phyloP scores from a whole-genome alignment of 2,329 filamentous ascomycete species.

The Periconia macrospinosa region DNA sequence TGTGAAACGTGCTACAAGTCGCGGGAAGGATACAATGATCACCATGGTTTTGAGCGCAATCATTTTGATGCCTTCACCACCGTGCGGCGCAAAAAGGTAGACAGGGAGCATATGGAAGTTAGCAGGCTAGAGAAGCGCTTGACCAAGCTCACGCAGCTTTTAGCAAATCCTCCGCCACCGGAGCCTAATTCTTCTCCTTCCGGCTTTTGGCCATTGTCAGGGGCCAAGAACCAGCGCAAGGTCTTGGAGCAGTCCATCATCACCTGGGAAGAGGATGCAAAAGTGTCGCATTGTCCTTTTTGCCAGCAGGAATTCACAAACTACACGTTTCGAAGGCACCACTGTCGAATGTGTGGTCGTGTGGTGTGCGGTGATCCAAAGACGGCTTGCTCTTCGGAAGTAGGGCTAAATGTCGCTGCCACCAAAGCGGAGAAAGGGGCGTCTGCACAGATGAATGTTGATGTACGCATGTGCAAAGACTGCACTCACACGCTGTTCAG shows the following conservation, averaged over 20 bases:
- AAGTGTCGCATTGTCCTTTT: slow-evolving; percentile 81
- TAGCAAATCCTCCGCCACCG: slow-evolving; percentile 70
- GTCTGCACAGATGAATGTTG: slow-evolving; percentile 66
- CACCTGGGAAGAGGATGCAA: slow-evolving; percentile 89
- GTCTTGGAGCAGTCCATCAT: slow-evolving; percentile 88
- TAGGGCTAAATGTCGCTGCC: slow-evolving; percentile 75
- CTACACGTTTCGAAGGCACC: slow-evolving; percentile 90
- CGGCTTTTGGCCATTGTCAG: slow-evolving; percentile 60
- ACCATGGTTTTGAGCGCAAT: slow-evolving; percentile 70
- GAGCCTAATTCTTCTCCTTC: slow-evolving; percentile 58
- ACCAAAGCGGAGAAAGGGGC: slow-evolving; percentile 52
- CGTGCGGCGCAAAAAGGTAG: slow-evolving; percentile 75
- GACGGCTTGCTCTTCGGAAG: slow-evolving; percentile 81
- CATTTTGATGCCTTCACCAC: slow-evolving; percentile 71
- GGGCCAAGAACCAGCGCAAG: slow-evolving; percentile 72
- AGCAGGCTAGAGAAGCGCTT: slow-evolving; percentile 88
- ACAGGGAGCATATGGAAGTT: slow-evolving; percentile 84
- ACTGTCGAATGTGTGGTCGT: slow-evolving; percentile 89
- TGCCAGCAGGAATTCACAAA: slow-evolving; percentile 94
- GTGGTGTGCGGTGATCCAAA: slow-evolving; percentile 88
- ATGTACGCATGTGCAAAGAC: slow-evolving; percentile 89
- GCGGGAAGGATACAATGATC: slow-evolving; percentile 91
- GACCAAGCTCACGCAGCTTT: slow-evolving; percentile 82
- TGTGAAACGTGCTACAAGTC: slow-evolving; percentile 99
- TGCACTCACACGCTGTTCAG: slow-evolving; percentile 75